Evolutionary conservation across 1,139 yeast species (phyloP).

Genomic region (Kurtzmaniella quercitrusa): DNA sequence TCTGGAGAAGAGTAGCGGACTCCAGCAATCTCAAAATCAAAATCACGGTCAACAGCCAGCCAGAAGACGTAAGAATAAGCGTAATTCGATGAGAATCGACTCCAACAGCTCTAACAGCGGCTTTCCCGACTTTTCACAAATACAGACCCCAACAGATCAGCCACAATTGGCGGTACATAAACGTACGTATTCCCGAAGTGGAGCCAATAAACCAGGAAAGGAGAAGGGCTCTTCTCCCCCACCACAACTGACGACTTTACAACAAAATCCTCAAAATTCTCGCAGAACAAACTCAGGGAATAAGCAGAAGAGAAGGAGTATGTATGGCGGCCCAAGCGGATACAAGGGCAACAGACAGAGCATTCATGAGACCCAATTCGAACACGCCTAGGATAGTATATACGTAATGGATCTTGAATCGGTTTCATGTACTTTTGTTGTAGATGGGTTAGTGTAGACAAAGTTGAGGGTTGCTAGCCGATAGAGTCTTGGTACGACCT

Average conservation of each 20-base stretch:
- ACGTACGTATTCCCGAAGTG: slow-evolving; percentile 9
- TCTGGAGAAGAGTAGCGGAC: slow-evolving; percentile 9
- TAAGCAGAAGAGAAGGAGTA: slow-evolving; percentile 18
- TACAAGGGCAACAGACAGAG: slow-evolving; percentile 7
- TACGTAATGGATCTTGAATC: neutral
- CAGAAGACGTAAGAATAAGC: slow-evolving; percentile 26
- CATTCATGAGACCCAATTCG: slow-evolving; percentile 5
- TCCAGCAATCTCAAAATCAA: slow-evolving; percentile 16
- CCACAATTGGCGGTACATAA: slow-evolving; percentile 20
- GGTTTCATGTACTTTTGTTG: neutral
- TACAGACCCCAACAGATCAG: slow-evolving; percentile 19
- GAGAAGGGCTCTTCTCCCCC: slow-evolving; percentile 23
- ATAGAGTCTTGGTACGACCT: too few relatives aligned
- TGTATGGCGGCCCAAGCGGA: slow-evolving; percentile 12
- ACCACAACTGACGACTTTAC: slow-evolving; percentile 13
- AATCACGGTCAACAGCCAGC: slow-evolving; percentile 20
- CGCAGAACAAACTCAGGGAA: slow-evolving; percentile 7
- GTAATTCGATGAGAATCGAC: slow-evolving; percentile 28
- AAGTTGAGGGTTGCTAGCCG: too few relatives aligned
- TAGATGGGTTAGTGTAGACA: neutral
- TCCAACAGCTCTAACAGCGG: slow-evolving; percentile 12
- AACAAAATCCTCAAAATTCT: slow-evolving; percentile 6
- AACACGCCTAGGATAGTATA: neutral
- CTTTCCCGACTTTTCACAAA: slow-evolving; percentile 16
- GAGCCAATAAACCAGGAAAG: slow-evolving; percentile 6